Evolutionary conservation across 768 basidiomycete species (phyloP), one percentile per base, ranked within the genome.

Genomic region (Fomitopsis pulvina): DNA sequence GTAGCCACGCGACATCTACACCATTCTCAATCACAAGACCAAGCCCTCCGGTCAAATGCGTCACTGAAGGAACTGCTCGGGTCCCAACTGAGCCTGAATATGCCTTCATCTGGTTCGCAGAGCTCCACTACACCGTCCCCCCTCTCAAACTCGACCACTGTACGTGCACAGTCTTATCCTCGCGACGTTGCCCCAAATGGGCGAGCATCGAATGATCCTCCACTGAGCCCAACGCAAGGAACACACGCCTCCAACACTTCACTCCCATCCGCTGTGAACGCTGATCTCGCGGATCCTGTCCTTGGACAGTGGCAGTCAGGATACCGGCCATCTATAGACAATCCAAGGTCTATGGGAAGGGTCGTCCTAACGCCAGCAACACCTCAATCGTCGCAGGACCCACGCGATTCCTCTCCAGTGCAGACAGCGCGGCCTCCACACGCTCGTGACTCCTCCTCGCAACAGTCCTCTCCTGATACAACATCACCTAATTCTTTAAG

Each of bases 161-260:
- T 43, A 21, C 41, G 37, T 11, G 34, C 2, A 22, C 43, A 18
- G n/a, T 4, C 11, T 25, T 4, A 18, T 20, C 43, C 43, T 46
- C 45, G 32, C 25, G 52, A 54, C 29, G 49, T 47, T 30, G 43
- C 40, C 6, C 34, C 50, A 20, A 32, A 37, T 7, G 29, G 45
- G 29, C 56, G 51, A 21, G 38, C 30, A 27, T 48, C 50, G 25
- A 43, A 42, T 12, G 37, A 41, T 24, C 20, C 48, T 28, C 32
- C 48, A 12, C 44, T 40, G 9, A 57, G 56, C 38, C 56, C 56
- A 9, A 51, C 53, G 3, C 48, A 52, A 16, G 48, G 48, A 10
- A 30, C 58, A 21, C 70, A 56, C 65, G n/a, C 73, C 0, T 63
- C 70, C 9, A 58, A 67, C 1, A 58, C 68, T 5, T 52, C 58